Conservation (phyloP, 1,284 basidiomycete genomes). For the Heliocybe sulcata region DNA sequence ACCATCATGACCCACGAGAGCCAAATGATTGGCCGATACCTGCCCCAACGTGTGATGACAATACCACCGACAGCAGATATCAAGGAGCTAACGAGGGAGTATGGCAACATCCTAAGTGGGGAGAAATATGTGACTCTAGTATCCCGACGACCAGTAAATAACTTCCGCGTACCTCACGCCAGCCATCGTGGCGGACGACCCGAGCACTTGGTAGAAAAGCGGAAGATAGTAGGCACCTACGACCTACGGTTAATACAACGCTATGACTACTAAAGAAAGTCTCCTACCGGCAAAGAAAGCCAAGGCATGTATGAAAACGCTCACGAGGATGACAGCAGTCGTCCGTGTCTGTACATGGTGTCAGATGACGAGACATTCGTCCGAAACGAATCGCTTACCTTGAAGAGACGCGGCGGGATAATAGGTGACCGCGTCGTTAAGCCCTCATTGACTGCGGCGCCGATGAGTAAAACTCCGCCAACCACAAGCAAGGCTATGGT, state of each 20-base stretch:
- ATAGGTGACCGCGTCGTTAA: slow-evolving; percentile 74
- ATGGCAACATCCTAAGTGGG: slow-evolving; percentile 65
- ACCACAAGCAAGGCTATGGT: slow-evolving; percentile 73
- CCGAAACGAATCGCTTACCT: slow-evolving; percentile 26
- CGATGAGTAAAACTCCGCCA: slow-evolving; percentile 53
- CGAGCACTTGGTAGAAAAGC: slow-evolving; percentile 74
- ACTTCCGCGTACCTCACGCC: slow-evolving; percentile 50
- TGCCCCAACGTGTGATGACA: slow-evolving; percentile 49
- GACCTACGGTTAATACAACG: slow-evolving; percentile 2
- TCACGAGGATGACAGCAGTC: slow-evolving; percentile 57
- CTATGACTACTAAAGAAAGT: background rate
- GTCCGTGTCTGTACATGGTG: slow-evolving; percentile 53
- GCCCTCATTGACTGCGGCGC: slow-evolving; percentile 57
- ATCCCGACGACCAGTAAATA: slow-evolving; percentile 12
- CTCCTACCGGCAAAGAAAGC: slow-evolving; percentile 51
- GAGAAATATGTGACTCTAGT: background rate
- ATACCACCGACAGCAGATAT: slow-evolving; percentile 56
- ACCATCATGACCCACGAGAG: slow-evolving; percentile 43
- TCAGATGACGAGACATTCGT: background rate
- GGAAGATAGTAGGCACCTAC: slow-evolving; percentile 66
- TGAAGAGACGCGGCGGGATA: slow-evolving; percentile 75
- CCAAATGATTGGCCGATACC: slow-evolving; percentile 63
- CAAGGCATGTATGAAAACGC: slow-evolving; percentile 60
- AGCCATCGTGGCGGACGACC: slow-evolving; percentile 66
- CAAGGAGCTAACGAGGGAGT: slow-evolving; percentile 55